These are phyloP conservation scores for Colletotrichum echinochloae DNA, from an alignment of 2,329 filamentous ascomycete genomes.

Conservation along the genomic window DNA sequence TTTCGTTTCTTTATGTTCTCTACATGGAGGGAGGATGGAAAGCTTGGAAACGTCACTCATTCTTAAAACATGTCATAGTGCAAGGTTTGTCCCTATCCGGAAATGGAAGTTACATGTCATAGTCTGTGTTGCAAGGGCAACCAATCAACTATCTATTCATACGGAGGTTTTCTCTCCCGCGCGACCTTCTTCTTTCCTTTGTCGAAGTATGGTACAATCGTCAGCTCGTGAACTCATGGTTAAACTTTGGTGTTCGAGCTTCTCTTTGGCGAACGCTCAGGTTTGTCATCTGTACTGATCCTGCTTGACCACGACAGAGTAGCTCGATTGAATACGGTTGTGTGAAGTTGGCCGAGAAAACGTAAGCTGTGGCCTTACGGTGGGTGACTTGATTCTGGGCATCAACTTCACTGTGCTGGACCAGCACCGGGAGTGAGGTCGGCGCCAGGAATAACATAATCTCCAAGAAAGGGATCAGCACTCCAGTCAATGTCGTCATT, in stretches of 20 bases:
- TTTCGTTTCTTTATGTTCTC: background rate
- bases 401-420: background rate
- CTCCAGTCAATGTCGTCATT: background rate
- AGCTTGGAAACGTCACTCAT: constrained; percentile 30
- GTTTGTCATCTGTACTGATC: background rate
- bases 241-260: background rate
- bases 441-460: background rate
- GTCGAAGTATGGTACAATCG: no score
- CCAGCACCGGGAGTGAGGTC: background rate
- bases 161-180: no score
- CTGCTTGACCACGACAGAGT: no score
- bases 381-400: background rate
- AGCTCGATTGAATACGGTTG: background rate
- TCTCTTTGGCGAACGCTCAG: background rate
- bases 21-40: background rate
- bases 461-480: background rate
- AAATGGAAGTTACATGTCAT: background rate
- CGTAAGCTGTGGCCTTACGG: background rate
- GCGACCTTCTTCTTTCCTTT: background rate
- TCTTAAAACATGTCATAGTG: constrained; percentile 18
- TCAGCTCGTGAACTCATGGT: background rate
- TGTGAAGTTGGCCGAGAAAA: background rate
- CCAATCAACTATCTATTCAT: background rate
- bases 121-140: constrained; percentile 30
- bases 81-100: background rate